Percentiles rank a stretch among this genome's conserved stretches.
phyloP scores from a whole-genome alignment of 2,329 filamentous ascomycete genomes.

The Emericellopsis atlantica region DNA sequence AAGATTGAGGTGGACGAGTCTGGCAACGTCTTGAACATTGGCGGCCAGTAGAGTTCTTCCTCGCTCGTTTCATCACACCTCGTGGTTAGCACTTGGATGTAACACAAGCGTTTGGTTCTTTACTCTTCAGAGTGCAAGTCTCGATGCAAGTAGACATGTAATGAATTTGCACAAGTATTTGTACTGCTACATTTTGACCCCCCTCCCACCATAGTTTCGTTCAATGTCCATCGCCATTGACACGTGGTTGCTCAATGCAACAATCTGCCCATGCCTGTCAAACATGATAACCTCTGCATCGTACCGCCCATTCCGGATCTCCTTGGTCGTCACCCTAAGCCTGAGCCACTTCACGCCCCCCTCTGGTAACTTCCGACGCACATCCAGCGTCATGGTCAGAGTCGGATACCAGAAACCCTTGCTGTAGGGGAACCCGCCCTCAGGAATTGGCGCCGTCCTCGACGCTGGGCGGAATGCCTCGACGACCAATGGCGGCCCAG shows the following conservation, averaged over 20 bases:
- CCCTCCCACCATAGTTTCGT: slow-evolving; percentile 6
- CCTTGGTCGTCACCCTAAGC: slow-evolving; percentile 50
- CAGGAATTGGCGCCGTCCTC: slow-evolving; percentile 6
- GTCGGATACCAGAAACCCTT: slow-evolving; percentile 62
- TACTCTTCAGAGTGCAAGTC: too few species aligned
- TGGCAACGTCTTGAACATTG: slow-evolving; percentile 11
- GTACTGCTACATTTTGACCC: not conserved
- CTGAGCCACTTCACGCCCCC: slow-evolving; percentile 64
- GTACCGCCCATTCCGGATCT: slow-evolving; percentile 57
- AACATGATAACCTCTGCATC: slow-evolving; percentile 61
- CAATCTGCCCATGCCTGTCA: slow-evolving; percentile 26
- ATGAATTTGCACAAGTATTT: too few species aligned
- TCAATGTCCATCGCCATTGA: slow-evolving; percentile 14
- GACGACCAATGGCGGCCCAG: slow-evolving; percentile 52
- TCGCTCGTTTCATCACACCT: not conserved
- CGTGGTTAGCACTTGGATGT: too few species aligned
- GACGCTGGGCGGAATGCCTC: slow-evolving; percentile 31
- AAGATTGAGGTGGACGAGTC: slow-evolving; percentile 10
- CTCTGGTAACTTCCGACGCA: slow-evolving; percentile 58
- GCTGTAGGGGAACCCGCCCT: slow-evolving; percentile 10
- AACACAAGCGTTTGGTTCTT: too few species aligned
- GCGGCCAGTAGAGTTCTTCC: not conserved
- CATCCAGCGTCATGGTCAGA: slow-evolving; percentile 59
- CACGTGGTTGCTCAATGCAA: slow-evolving; percentile 17
- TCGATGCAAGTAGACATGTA: too few species aligned